phyloP scores from a whole-genome alignment of 352 stramenopile species.

The Globisporangium irregulare region DNA sequence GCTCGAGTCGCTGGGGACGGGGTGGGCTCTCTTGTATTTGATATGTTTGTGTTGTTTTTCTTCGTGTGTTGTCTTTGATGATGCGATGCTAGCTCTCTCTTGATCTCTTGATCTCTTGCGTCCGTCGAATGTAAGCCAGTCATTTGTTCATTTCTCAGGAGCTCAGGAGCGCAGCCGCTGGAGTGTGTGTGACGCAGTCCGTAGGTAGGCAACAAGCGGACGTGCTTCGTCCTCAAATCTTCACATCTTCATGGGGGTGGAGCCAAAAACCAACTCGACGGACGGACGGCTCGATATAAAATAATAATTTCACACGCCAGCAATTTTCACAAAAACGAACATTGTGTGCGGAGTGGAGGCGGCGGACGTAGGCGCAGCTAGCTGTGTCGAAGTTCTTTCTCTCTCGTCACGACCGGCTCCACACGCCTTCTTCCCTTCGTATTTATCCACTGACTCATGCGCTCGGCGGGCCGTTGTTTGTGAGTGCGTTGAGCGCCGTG shows the following conservation, averaged over 20 bases:
- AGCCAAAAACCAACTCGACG: background rate
- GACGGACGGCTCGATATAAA: slow-evolving; percentile 8
- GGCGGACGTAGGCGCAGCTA: background rate
- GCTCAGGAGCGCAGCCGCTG: background rate
- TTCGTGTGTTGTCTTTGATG: background rate
- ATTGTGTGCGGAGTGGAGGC: background rate
- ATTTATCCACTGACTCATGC: slow-evolving; percentile 20
- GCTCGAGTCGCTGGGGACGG: background rate
- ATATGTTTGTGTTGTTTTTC: background rate
- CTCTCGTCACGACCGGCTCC: background rate
- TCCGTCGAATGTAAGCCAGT: background rate
- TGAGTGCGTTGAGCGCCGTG: slow-evolving; percentile 53
- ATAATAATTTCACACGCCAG: slow-evolving; percentile 14
- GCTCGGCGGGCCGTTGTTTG: slow-evolving; percentile 31
- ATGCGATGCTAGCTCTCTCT: too few species aligned
- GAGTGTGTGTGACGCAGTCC: background rate
- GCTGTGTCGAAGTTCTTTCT: background rate
- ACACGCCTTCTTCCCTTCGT: background rate
- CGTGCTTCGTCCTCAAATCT: background rate
- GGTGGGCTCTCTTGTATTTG: background rate
- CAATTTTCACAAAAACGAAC: slow-evolving; percentile 6
- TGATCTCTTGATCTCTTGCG: background rate
- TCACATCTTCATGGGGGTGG: background rate
- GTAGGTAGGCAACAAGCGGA: background rate
- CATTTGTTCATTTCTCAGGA: background rate